Evolutionary conservation across 441 rosid species (phyloP).

Genomic region (Mallotus japonicus): DNA sequence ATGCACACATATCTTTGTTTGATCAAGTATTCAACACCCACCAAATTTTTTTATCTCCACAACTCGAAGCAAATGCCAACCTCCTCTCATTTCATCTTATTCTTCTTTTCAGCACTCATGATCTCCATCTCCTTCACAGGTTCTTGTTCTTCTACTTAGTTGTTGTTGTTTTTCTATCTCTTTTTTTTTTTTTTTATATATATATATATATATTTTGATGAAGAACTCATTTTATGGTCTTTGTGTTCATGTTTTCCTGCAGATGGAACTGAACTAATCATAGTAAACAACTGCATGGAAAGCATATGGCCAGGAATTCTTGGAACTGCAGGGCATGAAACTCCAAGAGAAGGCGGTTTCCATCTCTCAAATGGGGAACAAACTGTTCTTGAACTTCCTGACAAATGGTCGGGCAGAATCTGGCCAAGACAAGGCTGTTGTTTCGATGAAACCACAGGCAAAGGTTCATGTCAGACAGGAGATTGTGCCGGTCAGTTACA

Average conservation of each 20-base stretch:
- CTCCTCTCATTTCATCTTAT: conserved; percentile 18
- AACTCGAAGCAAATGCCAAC: conserved; percentile 30
- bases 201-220: too few species aligned
- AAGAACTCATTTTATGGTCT: not conserved
- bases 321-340: conserved; percentile 44
- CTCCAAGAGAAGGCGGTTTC: conserved; percentile 51
- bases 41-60: not conserved
- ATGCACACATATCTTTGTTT: not conserved
- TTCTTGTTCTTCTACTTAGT: not conserved
- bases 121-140: conserved; percentile 24
- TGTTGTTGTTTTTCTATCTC: not conserved
- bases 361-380: conserved; percentile 44
- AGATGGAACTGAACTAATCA: conserved; percentile 46
- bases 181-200: not conserved
- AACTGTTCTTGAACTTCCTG: conserved; percentile 37
- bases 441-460: conserved; percentile 36
- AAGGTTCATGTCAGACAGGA: conserved; percentile 56
- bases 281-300: conserved; percentile 58
- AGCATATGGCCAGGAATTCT: conserved; percentile 65
- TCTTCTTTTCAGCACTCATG: conserved; percentile 17
- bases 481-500: conserved; percentile 47
- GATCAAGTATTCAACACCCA: not conserved
- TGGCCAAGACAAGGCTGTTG: conserved; percentile 70
- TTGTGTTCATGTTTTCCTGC: conserved; percentile 13
- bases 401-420: conserved; percentile 62